Base-by-base conservation (phyloP, 2,329 filamentous ascomycete genomes). In the Phaeosphaeriaceae sp. region DNA sequence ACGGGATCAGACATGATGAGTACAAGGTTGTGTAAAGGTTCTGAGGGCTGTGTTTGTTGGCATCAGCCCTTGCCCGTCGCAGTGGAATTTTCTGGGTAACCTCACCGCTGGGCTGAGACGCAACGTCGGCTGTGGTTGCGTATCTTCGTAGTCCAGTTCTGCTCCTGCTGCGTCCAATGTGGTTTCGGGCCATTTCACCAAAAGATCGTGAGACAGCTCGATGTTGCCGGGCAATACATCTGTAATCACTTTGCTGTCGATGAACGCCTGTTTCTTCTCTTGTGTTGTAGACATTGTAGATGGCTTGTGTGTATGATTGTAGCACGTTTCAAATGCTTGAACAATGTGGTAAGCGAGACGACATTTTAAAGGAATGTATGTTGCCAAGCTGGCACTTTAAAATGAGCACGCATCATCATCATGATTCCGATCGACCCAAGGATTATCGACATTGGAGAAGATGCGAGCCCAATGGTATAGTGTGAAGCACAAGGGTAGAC, bases 1-100 rank as follows among this genome's bases (percentile, higher is more conserved):
- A 65, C 60, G 3, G 67, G 65, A 45, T 69, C 67, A 4, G 59
- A 61, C 57, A 66, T 57, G n/a, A 69, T 59, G 0, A 69, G 54
- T 3, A 65, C 59, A 13, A 68, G 57, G 10, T 68, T 61, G 15
- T 58, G 45, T 3, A 66, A 45, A 10, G 59, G 46, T 19, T 55
- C 31, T 10, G 46, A 46, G 21, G 65, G 65, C 65, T 69, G 25
- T n/a, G n/a, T n/a, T n/a, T n/a, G n/a, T n/a, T n/a, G n/a, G n/a
- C n/a, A n/a, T n/a, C n/a, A n/a, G n/a, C n/a, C n/a, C n/a, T n/a
- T n/a, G n/a, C n/a, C n/a, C n/a, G n/a, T n/a, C n/a, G n/a, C n/a
- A n/a, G n/a, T n/a, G n/a, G n/a, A n/a, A n/a, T n/a, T n/a, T n/a
- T n/a, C n/a, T n/a, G n/a, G n/a, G n/a, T n/a, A n/a, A n/a, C n/a